phyloP scores from a whole-genome alignment of 768 basidiomycete genomes.

The Hericium rajendrae region DNA sequence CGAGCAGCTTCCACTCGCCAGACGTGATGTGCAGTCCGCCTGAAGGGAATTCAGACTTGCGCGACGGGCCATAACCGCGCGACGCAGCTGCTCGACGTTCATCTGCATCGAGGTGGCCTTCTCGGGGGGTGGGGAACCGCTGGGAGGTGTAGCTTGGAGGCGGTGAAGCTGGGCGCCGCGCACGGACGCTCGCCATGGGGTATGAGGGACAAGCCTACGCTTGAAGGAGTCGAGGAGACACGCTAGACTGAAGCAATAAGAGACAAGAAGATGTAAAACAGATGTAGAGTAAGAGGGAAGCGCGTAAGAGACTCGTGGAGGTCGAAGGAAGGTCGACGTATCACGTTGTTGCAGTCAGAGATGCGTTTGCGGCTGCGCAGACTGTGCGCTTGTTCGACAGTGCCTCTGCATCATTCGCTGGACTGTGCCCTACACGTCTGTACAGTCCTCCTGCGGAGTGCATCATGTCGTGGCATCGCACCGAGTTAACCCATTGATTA shows the following conservation, averaged over 20 bases:
- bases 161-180: slow-evolving; percentile 12
- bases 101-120: slow-evolving; percentile 15
- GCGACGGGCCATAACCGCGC: slow-evolving; percentile 11
- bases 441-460: too few relatives aligned
- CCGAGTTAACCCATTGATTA: too few relatives aligned
- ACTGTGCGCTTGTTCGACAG: too few relatives aligned
- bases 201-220: slow-evolving; percentile 6
- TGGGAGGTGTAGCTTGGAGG: slow-evolving; percentile 10
- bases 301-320: neutral
- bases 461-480: too few relatives aligned
- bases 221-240: neutral
- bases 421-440: too few relatives aligned
- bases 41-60: slow-evolving; percentile 20
- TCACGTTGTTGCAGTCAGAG: too few relatives aligned
- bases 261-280: neutral
- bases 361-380: too few relatives aligned
- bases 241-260: neutral
- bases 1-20: slow-evolving; percentile 72
- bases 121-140: slow-evolving; percentile 4
- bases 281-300: neutral
- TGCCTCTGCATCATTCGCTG: too few relatives aligned
- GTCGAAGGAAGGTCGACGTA: too few relatives aligned
- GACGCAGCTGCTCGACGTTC: slow-evolving; percentile 15
- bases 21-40: slow-evolving; percentile 58
- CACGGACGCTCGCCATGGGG: slow-evolving; percentile 16